Evolutionary conservation across 2,329 filamentous ascomycete genomes (phyloP), one percentile per base, ranked within the genome.

Genomic region (Exophiala dermatitidis): DNA sequence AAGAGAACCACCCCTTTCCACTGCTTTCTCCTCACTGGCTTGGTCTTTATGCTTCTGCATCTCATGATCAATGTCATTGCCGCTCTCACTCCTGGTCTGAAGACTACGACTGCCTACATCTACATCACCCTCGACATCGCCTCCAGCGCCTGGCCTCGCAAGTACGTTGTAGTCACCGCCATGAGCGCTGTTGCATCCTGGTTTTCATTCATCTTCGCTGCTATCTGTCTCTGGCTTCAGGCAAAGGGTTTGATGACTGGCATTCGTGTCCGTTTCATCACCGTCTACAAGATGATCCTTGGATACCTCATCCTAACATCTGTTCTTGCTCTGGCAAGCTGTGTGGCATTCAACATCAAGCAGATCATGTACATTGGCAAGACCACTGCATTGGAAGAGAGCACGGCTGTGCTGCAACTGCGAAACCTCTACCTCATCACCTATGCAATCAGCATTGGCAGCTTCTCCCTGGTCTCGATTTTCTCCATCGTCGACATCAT

Each of bases 1-100:
- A 60, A 60, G 48, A 54, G 58, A 51, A 54, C 48, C 32, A 56
- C 52, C 26, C 50, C 41, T 9, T 60, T 60, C 46, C 58, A 60
- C 48, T 54, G 34, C 32, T 52, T 49, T 46, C 49, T 60, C 34
- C 50, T 60, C 32, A 19, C 49, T 29, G 53, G 54, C 10, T 26
- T 60, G 32, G n/a, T 53, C 52, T 54, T 54, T 33, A 38, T 54
- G 45, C 50, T 56, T 5, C 40, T 52, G 8, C 46, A 60, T 43
- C 44, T 58, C 48, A 57, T 56, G 52, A 48, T 58, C 36, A 48
- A 58, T 38, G 38, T 50, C 40, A 51, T 58, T 50, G 40, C 54
- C 30, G 9, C 50, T 31, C 34, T 53, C 43, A 56, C 50, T 6
- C 52, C 57, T 34, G 52, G 54, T 36, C 41, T 60, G 30, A 48